Evolutionary conservation across 2,329 filamentous ascomycete species (phyloP), one percentile per base, ranked within the genome.

Genomic region (Hortaea werneckii): DNA sequence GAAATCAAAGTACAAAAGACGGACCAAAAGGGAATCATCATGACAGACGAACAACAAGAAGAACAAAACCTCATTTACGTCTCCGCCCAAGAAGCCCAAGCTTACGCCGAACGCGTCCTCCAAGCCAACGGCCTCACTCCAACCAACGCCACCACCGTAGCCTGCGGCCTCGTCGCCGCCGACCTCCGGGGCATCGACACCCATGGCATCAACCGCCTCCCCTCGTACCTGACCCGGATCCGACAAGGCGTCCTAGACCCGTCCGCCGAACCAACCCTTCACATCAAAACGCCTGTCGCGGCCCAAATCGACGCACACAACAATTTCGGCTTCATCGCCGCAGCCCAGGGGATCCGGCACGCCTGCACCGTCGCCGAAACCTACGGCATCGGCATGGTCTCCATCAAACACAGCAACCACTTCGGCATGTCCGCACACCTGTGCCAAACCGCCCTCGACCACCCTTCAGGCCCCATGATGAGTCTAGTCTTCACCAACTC

Each of bases 341-440:
- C 83, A 0, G 72, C 79, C 40, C 57, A 66, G 45, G 85, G 76
- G 27, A 89, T 90, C 80, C 62, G 64, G 1, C 72, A 73, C 0
- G 85, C 85, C 0, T 78, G 88, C 40, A 71, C 76, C 7, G 80
- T 83, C 65, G 85, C 85, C 0, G 65, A 69, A 26, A 61, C 66
- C 1, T 79, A 74, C 56, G 85, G 85, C 9, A 85, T 90, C 51
- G 86, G 85, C 27, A 80, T 92, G 76, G 82, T 83, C 0, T 79
- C 76, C 47, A 72, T 90, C 58, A 84, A 81, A 63, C 82, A 83
- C 64, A 85, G 80, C 37, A 90, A 90, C 56, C 85, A 90, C 63
- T 89, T 85, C 57, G 86, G 86, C 44, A 92, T 92, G 85, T 76
- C 76, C 3, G 85, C 86, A 0, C 90, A 85, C 83, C 60, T 88